Evolutionary conservation across 768 basidiomycete genomes (phyloP).

Genomic region (Neoboletus magnificus): DNA sequence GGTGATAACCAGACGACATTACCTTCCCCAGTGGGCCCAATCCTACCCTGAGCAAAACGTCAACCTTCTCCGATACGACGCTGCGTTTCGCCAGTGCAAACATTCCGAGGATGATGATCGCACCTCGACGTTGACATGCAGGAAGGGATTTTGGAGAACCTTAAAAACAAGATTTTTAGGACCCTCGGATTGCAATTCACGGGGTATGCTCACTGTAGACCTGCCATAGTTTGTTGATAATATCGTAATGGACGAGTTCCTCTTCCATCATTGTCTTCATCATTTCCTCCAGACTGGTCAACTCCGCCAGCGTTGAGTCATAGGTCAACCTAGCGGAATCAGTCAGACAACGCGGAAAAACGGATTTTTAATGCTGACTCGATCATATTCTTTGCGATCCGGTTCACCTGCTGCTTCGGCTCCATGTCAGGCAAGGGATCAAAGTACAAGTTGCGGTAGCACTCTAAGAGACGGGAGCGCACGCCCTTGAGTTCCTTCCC

Average conservation of each 20-base stretch:
- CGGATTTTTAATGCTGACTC: conserved; percentile 53
- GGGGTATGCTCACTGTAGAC: conserved; percentile 72
- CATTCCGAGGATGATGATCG: conserved; percentile 97
- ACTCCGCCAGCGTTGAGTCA: conserved; percentile 87
- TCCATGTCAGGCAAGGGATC: conserved; percentile 72
- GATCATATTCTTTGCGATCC: conserved; percentile 96
- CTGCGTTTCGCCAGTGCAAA: conserved; percentile 79
- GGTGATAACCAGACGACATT: conserved; percentile 2
- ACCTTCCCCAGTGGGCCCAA: conserved; percentile 84
- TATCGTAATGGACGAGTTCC: conserved; percentile 74
- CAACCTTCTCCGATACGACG: conserved; percentile 79
- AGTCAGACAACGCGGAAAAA: neutral
- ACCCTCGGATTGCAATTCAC: neutral
- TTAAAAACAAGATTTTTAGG: conserved; percentile 28
- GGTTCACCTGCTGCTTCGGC: conserved; percentile 82
- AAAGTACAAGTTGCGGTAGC: conserved; percentile 86
- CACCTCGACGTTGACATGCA: conserved; percentile 83
- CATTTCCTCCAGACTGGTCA: conserved; percentile 95
- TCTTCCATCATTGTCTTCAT: conserved; percentile 96
- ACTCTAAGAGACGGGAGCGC: conserved; percentile 82
- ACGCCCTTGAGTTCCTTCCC: conserved; percentile 84
- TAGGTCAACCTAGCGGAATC: conserved; percentile 68
- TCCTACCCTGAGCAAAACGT: conserved; percentile 81
- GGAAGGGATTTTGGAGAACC: conserved; percentile 76
- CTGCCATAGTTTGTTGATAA: conserved; percentile 91